phyloP scores from a whole-genome alignment of 2,329 filamentous ascomycete genomes.

The Pseudogymnoascus sp. region DNA sequence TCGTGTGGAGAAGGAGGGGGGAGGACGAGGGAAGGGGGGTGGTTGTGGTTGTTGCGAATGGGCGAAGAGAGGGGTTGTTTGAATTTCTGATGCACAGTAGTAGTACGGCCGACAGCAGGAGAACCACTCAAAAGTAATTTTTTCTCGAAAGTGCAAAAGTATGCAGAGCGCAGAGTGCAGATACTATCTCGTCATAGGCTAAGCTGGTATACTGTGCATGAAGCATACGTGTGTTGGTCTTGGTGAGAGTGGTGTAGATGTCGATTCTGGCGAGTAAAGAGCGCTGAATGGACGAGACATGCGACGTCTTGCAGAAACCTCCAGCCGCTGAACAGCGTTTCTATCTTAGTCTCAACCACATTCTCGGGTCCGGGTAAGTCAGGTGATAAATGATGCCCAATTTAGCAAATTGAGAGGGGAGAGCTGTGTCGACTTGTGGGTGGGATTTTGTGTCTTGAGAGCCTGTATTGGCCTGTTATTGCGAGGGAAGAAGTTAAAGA shows the following conservation, averaged over 20 bases:
- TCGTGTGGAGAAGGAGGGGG: not conserved
- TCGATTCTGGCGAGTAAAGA: not conserved
- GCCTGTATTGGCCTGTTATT: not conserved
- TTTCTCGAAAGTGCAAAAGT: not conserved
- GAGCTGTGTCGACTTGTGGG: not conserved
- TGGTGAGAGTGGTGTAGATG: not conserved
- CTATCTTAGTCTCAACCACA: constrained; percentile 4
- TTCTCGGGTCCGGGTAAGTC: constrained; percentile 5
- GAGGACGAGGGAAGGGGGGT: not conserved
- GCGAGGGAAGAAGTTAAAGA: not conserved
- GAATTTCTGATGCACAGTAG: constrained; percentile 1
- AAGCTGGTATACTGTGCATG: constrained; percentile 1
- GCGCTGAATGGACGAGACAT: not conserved
- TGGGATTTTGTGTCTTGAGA: not conserved
- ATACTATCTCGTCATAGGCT: constrained; percentile 5
- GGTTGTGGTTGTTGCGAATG: not conserved
- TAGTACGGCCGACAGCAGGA: not conserved
- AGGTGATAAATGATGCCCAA: not conserved
- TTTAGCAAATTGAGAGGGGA: not conserved
- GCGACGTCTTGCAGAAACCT: constrained; percentile 2
- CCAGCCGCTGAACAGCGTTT: constrained; percentile 2
- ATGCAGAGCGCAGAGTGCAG: not conserved
- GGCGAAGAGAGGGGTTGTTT: not conserved
- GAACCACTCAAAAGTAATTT: not conserved
- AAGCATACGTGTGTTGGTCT: constrained; percentile 3